Base-by-base conservation (phyloP, 306 rosid genomes). In the Medicago ruthenica region DNA sequence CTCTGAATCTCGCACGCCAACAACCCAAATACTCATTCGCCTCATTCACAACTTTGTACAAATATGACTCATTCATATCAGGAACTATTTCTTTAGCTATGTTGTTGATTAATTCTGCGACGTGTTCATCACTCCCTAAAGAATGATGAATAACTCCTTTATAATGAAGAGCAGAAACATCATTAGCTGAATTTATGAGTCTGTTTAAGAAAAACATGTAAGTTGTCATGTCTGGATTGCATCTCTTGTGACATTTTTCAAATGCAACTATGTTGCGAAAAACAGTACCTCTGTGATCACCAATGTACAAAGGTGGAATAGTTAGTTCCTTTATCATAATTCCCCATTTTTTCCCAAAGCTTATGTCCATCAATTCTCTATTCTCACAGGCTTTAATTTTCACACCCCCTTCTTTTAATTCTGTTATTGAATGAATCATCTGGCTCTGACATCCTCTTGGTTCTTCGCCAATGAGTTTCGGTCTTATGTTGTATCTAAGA, bases 141-240 rank as follows among this genome's bases (percentile, higher is more conserved):
- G 84, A 80, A 76, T 84, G 90, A 44, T 77, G 60, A 20, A 87
- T 65, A 22, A 84, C 73, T 4, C 71, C 85, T 13, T 87, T 64
- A 18, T 82, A 74, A 60, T 82, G 85, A 12, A 87, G 83, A 70
- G 61, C 47, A 36, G 74, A 50, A 7, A 87, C 82, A 67, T 87
- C 88, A 13, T 74, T 4, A 1, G 79, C 37, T 5, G 88, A 77
- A 72, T 55, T 55, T 18, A 87, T 55, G 17, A 87, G 87, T 14
- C 88, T 45, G 6, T 87, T 86, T 59, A 85, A 81, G 82, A 87
- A 87, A 17, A 85, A 85, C 80, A 87, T 17, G 61, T 87, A 87
- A 13, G 80, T 67, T 54, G 88, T 82, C 1, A 80, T 77, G 40
- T 82, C 88, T 9, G 70, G 90, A 36, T 85, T 1, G 76, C 87